Evolutionary conservation across 2,329 filamentous ascomycete species (phyloP), one percentile per base, ranked within the genome.

Genomic region (Chalara sp.): DNA sequence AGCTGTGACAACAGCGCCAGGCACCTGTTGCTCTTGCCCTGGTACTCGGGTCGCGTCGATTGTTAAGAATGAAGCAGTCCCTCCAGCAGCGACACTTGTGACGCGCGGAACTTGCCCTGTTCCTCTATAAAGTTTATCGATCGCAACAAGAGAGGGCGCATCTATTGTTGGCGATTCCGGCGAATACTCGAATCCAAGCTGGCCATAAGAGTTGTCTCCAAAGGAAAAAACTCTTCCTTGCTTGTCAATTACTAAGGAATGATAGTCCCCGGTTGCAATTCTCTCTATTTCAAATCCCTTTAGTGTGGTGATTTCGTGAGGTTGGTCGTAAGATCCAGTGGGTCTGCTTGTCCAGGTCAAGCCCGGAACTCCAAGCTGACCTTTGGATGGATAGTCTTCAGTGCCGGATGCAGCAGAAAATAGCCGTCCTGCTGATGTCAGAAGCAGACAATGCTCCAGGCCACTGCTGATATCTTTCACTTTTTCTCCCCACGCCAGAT

Each of bases 121-220:
- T 46, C 80, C 82, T 43, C 76, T 73, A 67, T 96, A 96, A 5
- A 95, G 80, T 54, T 79, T 80, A 54, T 81, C 78, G 39, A 88
- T 78, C 1, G 87, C 79, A 2, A 97, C 66, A 5, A 84, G 76
- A 4, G 83, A 80, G 0, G 93, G 90, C 0, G 77, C 76, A 57
- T 92, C 87, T 29, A 87, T 73, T 51, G 72, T 79, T 6, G 80
- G 74, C 12, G 80, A 72, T 31, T 84, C 79, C 0, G 78, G 66
- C 46, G 82, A 81, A 48, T 79, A 80, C 47, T 89, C 81, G 60
- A 92, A 83, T n/a, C 92, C 92, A 4, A 97, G 76, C 68, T 97
- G 93, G n/a, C 93, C 93, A 42, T 81, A 80, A 0, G 84, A 83
- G 70, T 97, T 97, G 67, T 97, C 91, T 37, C 93, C 93, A 70